A percentile compares a stretch with the other conserved stretches of the same genome.
These are phyloP conservation scores for Lunularia cruciata DNA, from an alignment of 225 moss, liverwort and hornwort genomes.

Conservation along the genomic window DNA sequence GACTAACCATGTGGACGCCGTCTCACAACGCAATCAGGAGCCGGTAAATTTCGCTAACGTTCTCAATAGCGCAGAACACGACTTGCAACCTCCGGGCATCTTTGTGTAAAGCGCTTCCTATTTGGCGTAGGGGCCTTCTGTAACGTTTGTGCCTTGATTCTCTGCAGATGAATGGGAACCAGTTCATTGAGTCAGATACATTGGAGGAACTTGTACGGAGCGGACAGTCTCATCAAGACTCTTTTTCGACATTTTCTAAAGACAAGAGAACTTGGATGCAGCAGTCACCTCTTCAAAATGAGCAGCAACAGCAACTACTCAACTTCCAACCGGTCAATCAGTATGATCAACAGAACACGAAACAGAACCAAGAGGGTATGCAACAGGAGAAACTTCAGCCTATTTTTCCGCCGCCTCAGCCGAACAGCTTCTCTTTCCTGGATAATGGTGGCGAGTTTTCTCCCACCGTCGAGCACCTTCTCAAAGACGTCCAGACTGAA, in stretches of 20 bases:
- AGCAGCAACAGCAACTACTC: constrained; percentile 2
- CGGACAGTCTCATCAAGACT: constrained; percentile 26
- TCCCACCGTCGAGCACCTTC: constrained; percentile 33
- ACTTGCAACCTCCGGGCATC: too few relatives aligned
- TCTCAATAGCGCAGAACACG: not conserved
- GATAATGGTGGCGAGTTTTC: constrained; percentile 17
- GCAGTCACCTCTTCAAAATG: constrained; percentile 7
- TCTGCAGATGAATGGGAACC: constrained; percentile 29
- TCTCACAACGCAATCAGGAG: constrained; percentile 23
- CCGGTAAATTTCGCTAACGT: constrained; percentile 22
- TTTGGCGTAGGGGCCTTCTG: too few relatives aligned
- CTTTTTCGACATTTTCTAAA: not conserved
- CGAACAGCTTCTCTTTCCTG: constrained; percentile 10
- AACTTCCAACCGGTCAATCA: constrained; percentile 17
- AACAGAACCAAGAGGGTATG: not conserved
- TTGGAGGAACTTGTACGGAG: constrained; percentile 42
- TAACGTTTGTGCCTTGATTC: constrained; percentile 15
- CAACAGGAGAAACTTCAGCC: constrained; percentile 27
- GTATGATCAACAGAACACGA: constrained; percentile 27
- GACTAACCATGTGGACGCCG: constrained; percentile 12
- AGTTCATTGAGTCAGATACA: constrained; percentile 41
- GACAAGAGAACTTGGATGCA: constrained; percentile 26
- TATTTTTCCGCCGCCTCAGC: constrained; percentile 22
- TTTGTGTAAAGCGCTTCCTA: too few relatives aligned
- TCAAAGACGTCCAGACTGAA: constrained; percentile 37